Evolutionary conservation across 805 yeast species (phyloP), one percentile per base, ranked within the genome.

Genomic region (Saccharomyces kudriavzevii): DNA sequence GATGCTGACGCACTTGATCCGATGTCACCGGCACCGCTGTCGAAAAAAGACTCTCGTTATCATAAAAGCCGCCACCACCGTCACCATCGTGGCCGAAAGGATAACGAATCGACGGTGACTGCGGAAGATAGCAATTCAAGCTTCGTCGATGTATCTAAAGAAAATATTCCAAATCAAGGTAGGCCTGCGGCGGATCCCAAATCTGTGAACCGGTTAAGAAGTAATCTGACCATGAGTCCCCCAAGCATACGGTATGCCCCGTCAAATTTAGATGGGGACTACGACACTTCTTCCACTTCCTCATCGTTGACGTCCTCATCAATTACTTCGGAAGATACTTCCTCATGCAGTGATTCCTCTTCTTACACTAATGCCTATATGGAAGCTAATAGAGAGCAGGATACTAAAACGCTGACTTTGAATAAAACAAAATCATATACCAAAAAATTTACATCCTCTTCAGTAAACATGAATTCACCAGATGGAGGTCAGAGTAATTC

Each of bases 1-100:
- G 40, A 40, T 8, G 43, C 56, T 5, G 24, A 50, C 17, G 31
- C 30, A 11, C 40, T 49, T 11, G 45, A 51, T 5, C 40, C 43
- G 4, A 35, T 35, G 46, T 28, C 28, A 40, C 27, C 40, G 47
- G 20, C 31, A 20, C 27, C 43, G 26, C 26, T 22, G n/a, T 25
- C 29, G 10, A 35, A 35, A 35, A 35, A 35, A 35, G 43, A 35
- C 24, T 35, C 43, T 17, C 43, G 22, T n/a, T 1, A 35, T n/a
- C 40, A n/a, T n/a, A 35, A 35, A n/a, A 35, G 14, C 8, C 48
- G 48, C 14, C 43, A 25, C 13, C 28, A 45, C 24, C 49, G 25
- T 54, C 60, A 24, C 20, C 64, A 31, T 52, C 51, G 45, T 9
- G 46, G 27, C 11, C 26, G 45, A 17, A 27, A 40, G 4, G 53